phyloP scores from a whole-genome alignment of 2,329 filamentous ascomycete species.

The Arthrobotrys iridis region DNA sequence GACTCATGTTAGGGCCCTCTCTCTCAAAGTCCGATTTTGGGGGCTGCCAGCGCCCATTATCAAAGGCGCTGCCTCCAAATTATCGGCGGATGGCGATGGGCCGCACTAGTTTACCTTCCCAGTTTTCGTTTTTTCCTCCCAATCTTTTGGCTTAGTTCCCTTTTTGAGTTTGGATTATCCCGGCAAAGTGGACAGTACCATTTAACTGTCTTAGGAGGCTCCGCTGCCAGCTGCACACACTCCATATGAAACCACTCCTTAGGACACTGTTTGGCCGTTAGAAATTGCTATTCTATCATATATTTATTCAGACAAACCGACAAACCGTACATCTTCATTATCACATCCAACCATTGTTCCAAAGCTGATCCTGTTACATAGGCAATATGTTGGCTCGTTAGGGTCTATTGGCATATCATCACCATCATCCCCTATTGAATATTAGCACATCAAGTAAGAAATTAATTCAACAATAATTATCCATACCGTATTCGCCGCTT shows the following conservation, averaged over 20 bases:
- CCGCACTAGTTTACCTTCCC: constrained; percentile 15
- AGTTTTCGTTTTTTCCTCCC: constrained; percentile 43
- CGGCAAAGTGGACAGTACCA: constrained; percentile 87
- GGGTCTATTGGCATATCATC: constrained; percentile 78
- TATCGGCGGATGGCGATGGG: too few relatives aligned
- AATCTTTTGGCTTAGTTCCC: constrained; percentile 36
- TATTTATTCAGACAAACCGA: not conserved
- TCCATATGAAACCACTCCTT: constrained; percentile 86
- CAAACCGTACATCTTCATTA: constrained; percentile 73
- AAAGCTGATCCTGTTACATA: constrained; percentile 81
- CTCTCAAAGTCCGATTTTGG: too few relatives aligned
- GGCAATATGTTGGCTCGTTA: constrained; percentile 78
- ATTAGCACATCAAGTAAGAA: too few relatives aligned
- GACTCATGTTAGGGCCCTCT: too few relatives aligned
- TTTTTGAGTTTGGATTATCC: constrained; percentile 68
- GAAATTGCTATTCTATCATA: not conserved
- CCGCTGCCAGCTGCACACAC: constrained; percentile 75
- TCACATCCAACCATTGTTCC: constrained; percentile 87
- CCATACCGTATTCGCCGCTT: constrained; percentile 34
- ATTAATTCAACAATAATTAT: not conserved
- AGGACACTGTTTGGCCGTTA: constrained; percentile 69
- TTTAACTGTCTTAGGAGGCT: constrained; percentile 77
- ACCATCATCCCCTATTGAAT: constrained; percentile 69
- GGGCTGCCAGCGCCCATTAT: too few relatives aligned
- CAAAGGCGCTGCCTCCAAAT: too few relatives aligned